Conservation (phyloP, 2,329 filamentous ascomycete genomes). For the Trichoderma atroviride region DNA sequence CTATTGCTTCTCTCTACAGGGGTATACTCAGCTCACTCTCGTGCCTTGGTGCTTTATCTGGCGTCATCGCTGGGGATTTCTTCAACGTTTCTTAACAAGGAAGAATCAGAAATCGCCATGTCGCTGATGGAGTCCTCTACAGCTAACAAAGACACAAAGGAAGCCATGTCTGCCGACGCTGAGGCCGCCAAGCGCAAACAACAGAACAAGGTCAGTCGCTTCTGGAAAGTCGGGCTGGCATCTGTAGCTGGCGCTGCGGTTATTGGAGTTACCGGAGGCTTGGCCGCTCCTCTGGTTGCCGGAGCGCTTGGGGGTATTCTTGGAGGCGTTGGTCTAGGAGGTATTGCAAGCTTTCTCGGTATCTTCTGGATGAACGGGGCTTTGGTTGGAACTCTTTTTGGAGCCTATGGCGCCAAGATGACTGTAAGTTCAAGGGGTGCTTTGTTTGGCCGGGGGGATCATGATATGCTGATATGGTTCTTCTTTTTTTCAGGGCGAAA, state of each 20-base stretch:
- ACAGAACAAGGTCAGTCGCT: constrained; percentile 68
- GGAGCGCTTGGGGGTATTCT: constrained; percentile 83
- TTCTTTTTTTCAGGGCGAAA: constrained; percentile 60
- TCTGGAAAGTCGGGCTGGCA: constrained; percentile 90
- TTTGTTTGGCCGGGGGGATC: background rate
- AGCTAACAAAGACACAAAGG: constrained; percentile 42
- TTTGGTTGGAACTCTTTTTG: constrained; percentile 83
- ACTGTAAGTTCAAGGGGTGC: constrained; percentile 44
- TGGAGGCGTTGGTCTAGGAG: constrained; percentile 81
- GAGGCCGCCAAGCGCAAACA: constrained; percentile 75
- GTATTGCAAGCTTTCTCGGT: constrained; percentile 82
- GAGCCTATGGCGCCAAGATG: constrained; percentile 82
- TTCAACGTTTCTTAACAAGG: constrained; percentile 61
- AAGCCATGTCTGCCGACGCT: constrained; percentile 70
- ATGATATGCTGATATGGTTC: background rate
- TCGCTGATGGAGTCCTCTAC: constrained; percentile 70
- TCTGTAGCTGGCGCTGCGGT: constrained; percentile 85
- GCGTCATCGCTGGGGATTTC: constrained; percentile 68
- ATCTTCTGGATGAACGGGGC: constrained; percentile 85
- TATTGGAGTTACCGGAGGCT: constrained; percentile 87
- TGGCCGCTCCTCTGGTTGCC: constrained; percentile 87
- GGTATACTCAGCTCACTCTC: constrained; percentile 74
- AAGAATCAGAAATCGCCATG: constrained; percentile 76
- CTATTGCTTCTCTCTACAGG: constrained; percentile 72
- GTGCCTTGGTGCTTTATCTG: constrained; percentile 68